These are phyloP conservation scores for Hibiscus tridactylites DNA, from an alignment of 345 rosid genomes.

Conservation along the genomic window DNA sequence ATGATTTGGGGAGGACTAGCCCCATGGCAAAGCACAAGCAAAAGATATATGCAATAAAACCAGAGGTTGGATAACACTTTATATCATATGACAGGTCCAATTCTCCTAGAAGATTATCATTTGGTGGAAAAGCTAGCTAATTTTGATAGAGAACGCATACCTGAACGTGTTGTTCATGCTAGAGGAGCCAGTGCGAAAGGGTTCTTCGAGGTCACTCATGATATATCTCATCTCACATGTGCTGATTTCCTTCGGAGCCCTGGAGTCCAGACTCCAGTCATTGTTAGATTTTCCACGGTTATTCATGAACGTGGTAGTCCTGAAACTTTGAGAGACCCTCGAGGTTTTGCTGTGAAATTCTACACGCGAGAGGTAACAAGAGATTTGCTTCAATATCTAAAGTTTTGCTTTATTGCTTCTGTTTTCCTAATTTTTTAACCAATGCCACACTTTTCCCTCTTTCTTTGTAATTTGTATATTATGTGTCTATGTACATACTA, in stretches of 20 bases:
- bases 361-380: constrained; percentile 84
- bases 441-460: not conserved
- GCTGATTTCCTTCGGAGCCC: constrained; percentile 96
- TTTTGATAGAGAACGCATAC: constrained; percentile 86
- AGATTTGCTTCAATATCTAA: not conserved
- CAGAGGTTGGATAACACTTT: not conserved
- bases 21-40: not conserved
- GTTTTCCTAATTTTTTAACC: not conserved
- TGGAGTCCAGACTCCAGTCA: constrained; percentile 90
- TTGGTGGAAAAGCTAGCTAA: constrained; percentile 87
- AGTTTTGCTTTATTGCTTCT: not conserved
- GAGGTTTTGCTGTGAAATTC: constrained; percentile 95
- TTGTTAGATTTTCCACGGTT: constrained; percentile 95
- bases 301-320: constrained; percentile 99
- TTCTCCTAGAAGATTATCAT: constrained; percentile 97
- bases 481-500: not conserved
- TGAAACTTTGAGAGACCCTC: constrained; percentile 91
- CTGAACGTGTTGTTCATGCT: constrained; percentile 99
- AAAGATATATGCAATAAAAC: not conserved
- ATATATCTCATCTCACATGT: constrained; percentile 59
- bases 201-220: constrained; percentile 96
- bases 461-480: not conserved
- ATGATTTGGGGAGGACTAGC: not conserved
- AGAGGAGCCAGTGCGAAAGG: constrained; percentile 99
- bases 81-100: constrained; percentile 50